Base-by-base conservation (phyloP, 2,329 filamentous ascomycete species). In the Fusarium ramigenum region DNA sequence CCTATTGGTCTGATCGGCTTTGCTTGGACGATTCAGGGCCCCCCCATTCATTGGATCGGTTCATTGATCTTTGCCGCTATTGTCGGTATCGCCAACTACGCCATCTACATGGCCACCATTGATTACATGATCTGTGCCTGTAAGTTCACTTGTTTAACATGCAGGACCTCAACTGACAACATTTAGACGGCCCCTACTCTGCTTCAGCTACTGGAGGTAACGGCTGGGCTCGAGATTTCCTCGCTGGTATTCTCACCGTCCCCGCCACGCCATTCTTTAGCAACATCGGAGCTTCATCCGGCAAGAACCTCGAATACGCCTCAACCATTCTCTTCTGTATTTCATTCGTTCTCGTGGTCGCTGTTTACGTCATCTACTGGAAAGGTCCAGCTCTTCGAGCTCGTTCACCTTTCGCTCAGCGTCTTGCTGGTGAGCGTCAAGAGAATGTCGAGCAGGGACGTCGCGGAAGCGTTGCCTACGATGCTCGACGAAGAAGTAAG, bases 121-220 rank as follows among this genome's bases (percentile, higher is more conserved):
- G 91, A 94, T 80, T 94, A 94, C 82, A 93, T 93, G 88, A 77
- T 77, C 28, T 78, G 77, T 28, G 74, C 77, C 3, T 78, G 75
- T 76, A 52, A 72, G 75, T 60, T 32, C 0, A 32, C 25, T n/a
- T n/a, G n/a, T n/a, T n/a, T n/a, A n/a, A 28, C 25, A 28, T 28
- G 5, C 25, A 28, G 7, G 5, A 25, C 10, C 11, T 23, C 5
- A 0, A 21, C 56, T 77, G 11, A 75, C 44, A 32, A 1, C 3
- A 5, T 4, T 0, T 1, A 77, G 75, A 78, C 76, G 93, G 92
- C 0, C 89, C 89, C 0, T 94, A 93, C 79, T 89, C 91, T 5
- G 92, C 92, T 3, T 93, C 91, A 0, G 93, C 93, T 2, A 94
- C 92, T 0, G 93, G 92, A 44, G 92, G 92, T 25, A 94, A 94